A percentile compares a stretch with the other conserved stretches of the same genome.
Evolutionary conservation across 1,284 basidiomycete genomes (phyloP).

Genomic region (Coriolopsis trogii): DNA sequence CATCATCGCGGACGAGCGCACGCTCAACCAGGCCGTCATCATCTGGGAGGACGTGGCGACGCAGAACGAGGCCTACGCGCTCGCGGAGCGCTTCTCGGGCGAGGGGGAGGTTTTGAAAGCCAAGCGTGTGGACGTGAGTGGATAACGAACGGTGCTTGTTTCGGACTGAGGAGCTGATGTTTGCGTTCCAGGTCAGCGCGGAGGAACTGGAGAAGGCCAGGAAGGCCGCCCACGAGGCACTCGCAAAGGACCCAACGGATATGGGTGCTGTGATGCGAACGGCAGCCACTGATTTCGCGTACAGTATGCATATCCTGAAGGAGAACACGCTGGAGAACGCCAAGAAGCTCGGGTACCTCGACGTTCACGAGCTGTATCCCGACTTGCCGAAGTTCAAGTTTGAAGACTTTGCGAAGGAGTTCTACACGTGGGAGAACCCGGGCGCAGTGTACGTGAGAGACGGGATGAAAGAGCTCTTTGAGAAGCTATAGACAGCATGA

Average conservation of each 20-base stretch:
- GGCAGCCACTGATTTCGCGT: constrained; percentile 10
- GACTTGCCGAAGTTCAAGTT: constrained; percentile 19
- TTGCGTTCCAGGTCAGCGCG: too few relatives aligned
- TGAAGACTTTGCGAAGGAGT: constrained; percentile 23
- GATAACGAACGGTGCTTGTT: neutral
- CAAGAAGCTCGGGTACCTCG: constrained; percentile 25
- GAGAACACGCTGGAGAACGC: constrained; percentile 24
- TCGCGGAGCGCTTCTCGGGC: constrained; percentile 18
- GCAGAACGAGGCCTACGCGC: constrained; percentile 13
- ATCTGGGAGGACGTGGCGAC: constrained; percentile 30
- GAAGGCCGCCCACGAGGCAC: constrained; percentile 1
- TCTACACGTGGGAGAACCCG: too few relatives aligned
- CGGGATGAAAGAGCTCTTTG: too few relatives aligned
- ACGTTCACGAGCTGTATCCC: constrained; percentile 27
- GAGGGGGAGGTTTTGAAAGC: constrained; percentile 15
- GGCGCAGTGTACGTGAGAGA: too few relatives aligned
- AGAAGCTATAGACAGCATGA: too few relatives aligned
- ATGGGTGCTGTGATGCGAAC: too few relatives aligned
- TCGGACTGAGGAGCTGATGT: neutral
- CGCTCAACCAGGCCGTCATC: constrained; percentile 31
- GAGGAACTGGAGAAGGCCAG: too few relatives aligned
- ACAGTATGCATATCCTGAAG: constrained; percentile 24
- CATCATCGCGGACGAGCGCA: constrained; percentile 29
- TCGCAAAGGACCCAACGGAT: constrained; percentile 2
- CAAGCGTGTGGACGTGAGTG: constrained; percentile 6